Evolutionary conservation across 1,139 yeast genomes (phyloP).

Genomic region (Yamadazyma jaroonii): DNA sequence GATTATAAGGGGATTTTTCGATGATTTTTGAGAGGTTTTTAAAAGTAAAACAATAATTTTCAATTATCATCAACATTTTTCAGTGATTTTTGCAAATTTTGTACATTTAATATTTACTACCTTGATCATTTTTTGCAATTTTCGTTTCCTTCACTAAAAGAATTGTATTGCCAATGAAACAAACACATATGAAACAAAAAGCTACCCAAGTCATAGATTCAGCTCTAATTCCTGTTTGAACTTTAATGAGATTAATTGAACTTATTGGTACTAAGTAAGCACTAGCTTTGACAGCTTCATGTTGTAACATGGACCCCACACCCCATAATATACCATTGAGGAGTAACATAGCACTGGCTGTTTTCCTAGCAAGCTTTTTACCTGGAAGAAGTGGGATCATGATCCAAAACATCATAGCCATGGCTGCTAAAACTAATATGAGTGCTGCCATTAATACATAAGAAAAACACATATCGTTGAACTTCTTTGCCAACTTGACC

Average conservation of each 20-base stretch:
- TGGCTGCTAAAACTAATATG: slow-evolving; percentile 38
- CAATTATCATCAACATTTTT: too few species aligned
- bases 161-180: slow-evolving; percentile 17
- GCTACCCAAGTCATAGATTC: slow-evolving; percentile 61
- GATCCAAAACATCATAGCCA: slow-evolving; percentile 41
- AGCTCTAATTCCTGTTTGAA: slow-evolving; percentile 52
- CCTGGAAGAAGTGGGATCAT: slow-evolving; percentile 51
- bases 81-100: too few species aligned
- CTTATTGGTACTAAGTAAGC: slow-evolving; percentile 43
- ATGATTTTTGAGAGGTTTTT: too few species aligned
- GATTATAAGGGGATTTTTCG: too few species aligned
- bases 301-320: slow-evolving; percentile 65
- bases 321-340: slow-evolving; percentile 57
- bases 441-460: slow-evolving; percentile 50
- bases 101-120: background rate
- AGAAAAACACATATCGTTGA: slow-evolving; percentile 52
- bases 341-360: slow-evolving; percentile 34
- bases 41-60: too few species aligned
- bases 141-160: slow-evolving; percentile 8
- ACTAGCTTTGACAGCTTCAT: slow-evolving; percentile 55
- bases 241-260: slow-evolving; percentile 49
- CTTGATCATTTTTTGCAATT: background rate
- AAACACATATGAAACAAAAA: slow-evolving; percentile 42
- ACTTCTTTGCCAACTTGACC: slow-evolving; percentile 36
- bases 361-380: slow-evolving; percentile 28